These are phyloP conservation scores for Cladophialophora yegresii DNA, from an alignment of 2,329 filamentous ascomycete genomes.

Conservation along the genomic window DNA sequence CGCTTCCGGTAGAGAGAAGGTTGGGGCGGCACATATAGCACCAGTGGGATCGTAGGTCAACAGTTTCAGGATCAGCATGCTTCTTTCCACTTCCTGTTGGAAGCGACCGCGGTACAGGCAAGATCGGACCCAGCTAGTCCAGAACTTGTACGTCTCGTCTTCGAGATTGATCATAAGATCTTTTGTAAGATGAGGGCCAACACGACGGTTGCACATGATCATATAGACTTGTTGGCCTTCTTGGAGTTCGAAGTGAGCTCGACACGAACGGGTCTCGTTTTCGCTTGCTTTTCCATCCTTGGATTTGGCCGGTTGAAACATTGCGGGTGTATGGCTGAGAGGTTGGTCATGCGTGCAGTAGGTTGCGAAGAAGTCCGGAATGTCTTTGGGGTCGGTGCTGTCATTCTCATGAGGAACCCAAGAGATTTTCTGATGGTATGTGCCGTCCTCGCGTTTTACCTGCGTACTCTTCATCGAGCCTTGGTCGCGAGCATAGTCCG, in stretches of 20 bases:
- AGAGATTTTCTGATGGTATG: conserved; percentile 22
- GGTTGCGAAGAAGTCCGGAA: conserved; percentile 29
- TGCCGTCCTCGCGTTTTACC: conserved; percentile 23
- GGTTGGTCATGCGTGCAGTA: conserved; percentile 25
- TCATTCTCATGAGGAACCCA: conserved; percentile 19
- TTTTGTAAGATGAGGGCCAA: conserved; percentile 28
- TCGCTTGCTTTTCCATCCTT: not conserved
- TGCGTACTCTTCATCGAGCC: conserved; percentile 57
- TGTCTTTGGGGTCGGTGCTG: conserved; percentile 2
- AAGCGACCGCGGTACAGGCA: conserved; percentile 72
- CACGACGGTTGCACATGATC: conserved; percentile 29
- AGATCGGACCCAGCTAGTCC: conserved; percentile 72
- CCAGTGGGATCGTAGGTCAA: conserved; percentile 77
- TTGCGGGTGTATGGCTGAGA: conserved; percentile 7
- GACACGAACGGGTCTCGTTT: conserved; percentile 7
- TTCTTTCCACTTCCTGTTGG: conserved; percentile 70
- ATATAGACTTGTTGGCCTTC: conserved; percentile 31
- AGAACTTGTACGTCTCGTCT: conserved; percentile 69
- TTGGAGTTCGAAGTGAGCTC: conserved; percentile 28
- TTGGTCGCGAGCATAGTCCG: conserved; percentile 66
- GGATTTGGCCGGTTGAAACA: conserved; percentile 23
- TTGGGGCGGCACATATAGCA: conserved; percentile 74
- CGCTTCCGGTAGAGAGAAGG: conserved; percentile 74
- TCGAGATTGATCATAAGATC: conserved; percentile 47
- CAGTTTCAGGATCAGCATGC: conserved; percentile 73